Evolutionary conservation across 1,139 yeast genomes (phyloP), one percentile per base, ranked within the genome.

Genomic region (Sugiyamaella neomexicana): DNA sequence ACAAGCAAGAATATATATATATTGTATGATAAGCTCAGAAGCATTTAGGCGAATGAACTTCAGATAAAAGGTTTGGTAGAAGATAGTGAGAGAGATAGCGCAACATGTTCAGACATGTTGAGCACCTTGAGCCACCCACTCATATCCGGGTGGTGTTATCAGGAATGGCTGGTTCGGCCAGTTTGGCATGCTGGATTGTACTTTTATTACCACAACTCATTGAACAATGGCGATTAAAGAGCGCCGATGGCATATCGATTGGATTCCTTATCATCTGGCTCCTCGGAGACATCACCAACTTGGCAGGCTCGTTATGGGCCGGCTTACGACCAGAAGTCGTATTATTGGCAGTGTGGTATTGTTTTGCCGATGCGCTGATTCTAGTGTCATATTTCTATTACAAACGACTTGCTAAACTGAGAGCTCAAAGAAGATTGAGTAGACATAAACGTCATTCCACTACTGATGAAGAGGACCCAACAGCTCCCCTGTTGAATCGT

Each of bases 181-280:
- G 69, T 40, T 59, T 70, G 66, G 83, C 91, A 1, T 85, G 91
- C 67, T 88, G 93, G 93, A 80, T 88, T 25, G 91, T 87, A n/a
- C 72, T 87, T 48, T 76, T 86, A 58, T 73, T 86, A 64, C 95
- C 95, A 1, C 96, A 88, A 69, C 77, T 87, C 46, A 79, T 87
- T 39, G 95, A 87, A 68, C 95, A 87, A 70, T 87, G 91, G 91
- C 73, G 86, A 56, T 72, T 83, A 52, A 84, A 86, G 66, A 80
- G 89, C 23, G 89, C 90, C 3, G 93, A 86, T 39, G 95, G 95
- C 4, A 82, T 87, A 20, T 84, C 95, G 34, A 77, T 85, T 39
- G 80, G 85, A 2, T 87, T 87, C 65, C 77, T 87, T 32, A 63
- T 80, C 15, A 80, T 85, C 53, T 87, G 95, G 95, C 78, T 85